Evolutionary conservation across 169 alveolate species (phyloP).

Genomic region (Cryptosporidium sp.): DNA sequence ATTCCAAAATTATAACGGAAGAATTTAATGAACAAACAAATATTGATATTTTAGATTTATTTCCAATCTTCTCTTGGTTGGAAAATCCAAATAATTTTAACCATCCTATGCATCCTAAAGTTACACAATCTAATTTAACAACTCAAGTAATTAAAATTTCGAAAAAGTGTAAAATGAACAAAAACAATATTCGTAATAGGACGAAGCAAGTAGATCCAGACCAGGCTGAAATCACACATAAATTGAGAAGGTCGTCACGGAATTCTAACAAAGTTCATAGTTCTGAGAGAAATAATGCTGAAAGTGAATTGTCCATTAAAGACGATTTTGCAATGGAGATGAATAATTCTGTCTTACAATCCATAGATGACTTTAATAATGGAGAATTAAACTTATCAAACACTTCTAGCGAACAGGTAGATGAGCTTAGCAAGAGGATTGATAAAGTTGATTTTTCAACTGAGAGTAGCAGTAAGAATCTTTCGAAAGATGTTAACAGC

Average conservation of each 20-base stretch:
- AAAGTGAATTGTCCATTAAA: neutral
- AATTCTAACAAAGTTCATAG: neutral
- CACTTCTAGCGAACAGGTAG: neutral
- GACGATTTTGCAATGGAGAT: neutral
- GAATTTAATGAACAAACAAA: neutral
- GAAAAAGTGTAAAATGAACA: neutral
- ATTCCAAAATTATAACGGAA: neutral
- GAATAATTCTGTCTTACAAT: neutral
- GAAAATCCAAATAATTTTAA: slow-evolving; percentile 11
- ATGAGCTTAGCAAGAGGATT: neutral
- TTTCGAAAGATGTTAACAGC: neutral
- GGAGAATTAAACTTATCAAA: neutral
- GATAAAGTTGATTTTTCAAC: neutral
- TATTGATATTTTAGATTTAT: slow-evolving; percentile 50
- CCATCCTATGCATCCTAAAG: slow-evolving; percentile 11
- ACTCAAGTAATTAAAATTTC: neutral
- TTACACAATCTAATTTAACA: neutral
- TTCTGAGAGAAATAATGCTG: neutral
- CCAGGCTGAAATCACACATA: neutral
- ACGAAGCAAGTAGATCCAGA: neutral
- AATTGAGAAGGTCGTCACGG: slow-evolving; percentile 52
- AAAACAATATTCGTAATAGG: slow-evolving; percentile 2
- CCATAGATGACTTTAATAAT: neutral
- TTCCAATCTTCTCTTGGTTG: slow-evolving; percentile 64
- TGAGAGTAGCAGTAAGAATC: neutral